Conservation (phyloP, 768 basidiomycete genomes). For the Leccinum imitatum region DNA sequence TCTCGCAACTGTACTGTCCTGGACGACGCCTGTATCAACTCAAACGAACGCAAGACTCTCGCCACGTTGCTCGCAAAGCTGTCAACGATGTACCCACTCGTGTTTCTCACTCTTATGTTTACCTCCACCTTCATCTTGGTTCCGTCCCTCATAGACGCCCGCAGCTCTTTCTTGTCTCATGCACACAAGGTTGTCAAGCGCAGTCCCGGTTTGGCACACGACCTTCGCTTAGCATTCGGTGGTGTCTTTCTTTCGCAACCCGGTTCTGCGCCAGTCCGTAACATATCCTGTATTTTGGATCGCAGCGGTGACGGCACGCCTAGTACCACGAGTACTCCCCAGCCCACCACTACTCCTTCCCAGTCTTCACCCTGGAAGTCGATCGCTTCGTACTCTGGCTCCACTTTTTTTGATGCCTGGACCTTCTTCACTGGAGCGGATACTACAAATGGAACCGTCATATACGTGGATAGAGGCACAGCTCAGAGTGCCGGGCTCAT, state of each 20-base stretch:
- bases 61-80: too few species aligned
- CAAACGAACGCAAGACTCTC: too few species aligned
- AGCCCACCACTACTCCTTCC: slow-evolving; percentile 22
- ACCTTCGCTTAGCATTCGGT: slow-evolving; percentile 65
- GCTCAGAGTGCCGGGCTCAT: slow-evolving; percentile 62
- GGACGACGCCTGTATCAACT: too few species aligned
- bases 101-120: too few species aligned
- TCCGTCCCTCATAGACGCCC: slow-evolving; percentile 23
- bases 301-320: slow-evolving; percentile 25
- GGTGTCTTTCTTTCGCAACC: slow-evolving; percentile 49
- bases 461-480: slow-evolving; percentile 61
- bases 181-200: slow-evolving; percentile 53
- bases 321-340: slow-evolving; percentile 18
- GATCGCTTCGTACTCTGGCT: slow-evolving; percentile 58
- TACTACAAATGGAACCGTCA: slow-evolving; percentile 74
- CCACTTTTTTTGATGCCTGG: slow-evolving; percentile 81
- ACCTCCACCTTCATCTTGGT: neutral
- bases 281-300: slow-evolving; percentile 37
- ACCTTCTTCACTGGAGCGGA: slow-evolving; percentile 66
- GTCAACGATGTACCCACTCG: too few species aligned
- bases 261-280: slow-evolving; percentile 24
- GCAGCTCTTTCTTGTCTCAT: slow-evolving; percentile 37
- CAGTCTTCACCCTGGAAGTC: slow-evolving; percentile 46
- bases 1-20: too few species aligned
- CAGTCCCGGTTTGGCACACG: slow-evolving; percentile 62